Evolutionary conservation across 257 asterid species (phyloP).

Genomic region (Cinchona pubescens): DNA sequence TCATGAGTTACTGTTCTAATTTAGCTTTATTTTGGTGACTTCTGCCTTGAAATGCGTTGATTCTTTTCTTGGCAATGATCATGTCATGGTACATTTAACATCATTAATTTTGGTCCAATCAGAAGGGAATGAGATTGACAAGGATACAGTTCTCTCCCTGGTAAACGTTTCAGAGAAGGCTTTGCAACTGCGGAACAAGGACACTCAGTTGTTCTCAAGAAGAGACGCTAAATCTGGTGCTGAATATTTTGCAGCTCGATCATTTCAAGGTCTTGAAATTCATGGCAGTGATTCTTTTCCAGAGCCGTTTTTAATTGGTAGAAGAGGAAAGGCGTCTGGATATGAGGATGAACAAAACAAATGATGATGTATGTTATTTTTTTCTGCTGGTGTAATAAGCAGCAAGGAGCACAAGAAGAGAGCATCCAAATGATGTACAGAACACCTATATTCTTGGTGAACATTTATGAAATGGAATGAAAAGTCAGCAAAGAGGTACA

Average conservation of each 20-base stretch:
- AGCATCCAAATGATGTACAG: not conserved
- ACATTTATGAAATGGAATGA: not conserved
- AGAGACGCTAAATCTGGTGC: conserved; percentile 71
- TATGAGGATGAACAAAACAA: conserved; percentile 45
- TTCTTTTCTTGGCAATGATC: not conserved
- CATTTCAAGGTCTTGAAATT: conserved; percentile 81
- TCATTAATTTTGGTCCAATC: conserved; percentile 8
- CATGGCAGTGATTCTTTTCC: conserved; percentile 33
- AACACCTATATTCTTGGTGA: too few species aligned
- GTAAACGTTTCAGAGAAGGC: conserved; percentile 79
- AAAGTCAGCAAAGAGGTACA: not conserved
- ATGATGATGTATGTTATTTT: not conserved
- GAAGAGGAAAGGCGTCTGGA: conserved; percentile 87
- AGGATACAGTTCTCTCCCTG: conserved; percentile 59
- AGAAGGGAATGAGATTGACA: conserved; percentile 53
- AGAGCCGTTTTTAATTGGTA: conserved; percentile 58
- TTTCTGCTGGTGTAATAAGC: not conserved
- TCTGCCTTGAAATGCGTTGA: not conserved
- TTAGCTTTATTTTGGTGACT: not conserved
- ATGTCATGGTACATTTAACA: not conserved
- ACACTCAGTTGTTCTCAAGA: conserved; percentile 28
- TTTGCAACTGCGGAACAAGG: conserved; percentile 54
- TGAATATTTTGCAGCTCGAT: conserved; percentile 71
- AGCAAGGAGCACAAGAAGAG: too few species aligned
- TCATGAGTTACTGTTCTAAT: not conserved